These are phyloP conservation scores for Rutstroemia sp. DNA, from an alignment of 2,329 filamentous ascomycete species.

Conservation along the genomic window DNA sequence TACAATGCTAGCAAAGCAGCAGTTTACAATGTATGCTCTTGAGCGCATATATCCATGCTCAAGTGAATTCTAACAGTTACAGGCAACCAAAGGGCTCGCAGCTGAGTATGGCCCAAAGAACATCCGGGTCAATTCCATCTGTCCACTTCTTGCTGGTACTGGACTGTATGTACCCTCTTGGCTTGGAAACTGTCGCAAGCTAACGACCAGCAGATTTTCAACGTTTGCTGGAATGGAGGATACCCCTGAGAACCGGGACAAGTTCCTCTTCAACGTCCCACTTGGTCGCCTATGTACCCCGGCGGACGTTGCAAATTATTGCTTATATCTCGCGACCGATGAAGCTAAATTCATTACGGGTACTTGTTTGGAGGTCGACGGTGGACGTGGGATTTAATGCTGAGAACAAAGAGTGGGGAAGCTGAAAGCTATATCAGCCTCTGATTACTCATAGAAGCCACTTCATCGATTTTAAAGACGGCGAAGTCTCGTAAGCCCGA, in stretches of 20 bases:
- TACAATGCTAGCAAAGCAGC: conserved; percentile 39
- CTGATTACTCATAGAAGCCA: neutral
- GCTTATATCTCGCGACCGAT: conserved; percentile 62
- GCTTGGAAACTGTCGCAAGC: conserved; percentile 16
- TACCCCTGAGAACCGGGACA: conserved; percentile 52
- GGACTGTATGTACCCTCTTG: conserved; percentile 38
- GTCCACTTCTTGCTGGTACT: conserved; percentile 60
- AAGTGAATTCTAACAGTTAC: neutral
- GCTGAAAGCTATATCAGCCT: neutral
- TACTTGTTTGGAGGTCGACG: conserved; percentile 60
- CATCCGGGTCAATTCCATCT: conserved; percentile 67
- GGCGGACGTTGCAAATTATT: conserved; percentile 63
- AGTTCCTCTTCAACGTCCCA: conserved; percentile 47
- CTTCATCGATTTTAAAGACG: neutral
- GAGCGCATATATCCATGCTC: neutral
- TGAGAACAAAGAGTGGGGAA: neutral
- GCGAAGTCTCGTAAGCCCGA: too few species aligned
- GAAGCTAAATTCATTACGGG: conserved; percentile 68
- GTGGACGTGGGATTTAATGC: conserved; percentile 35
- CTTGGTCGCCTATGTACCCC: conserved; percentile 49
- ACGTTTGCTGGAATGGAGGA: conserved; percentile 54
- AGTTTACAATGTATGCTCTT: conserved; percentile 40
- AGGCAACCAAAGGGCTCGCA: conserved; percentile 59
- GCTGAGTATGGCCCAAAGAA: conserved; percentile 66
- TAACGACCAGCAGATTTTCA: conserved; percentile 19